Evolutionary conservation across 495 filamentous ascomycete genomes (phyloP).

Genomic region (Aspergillus biplanus): DNA sequence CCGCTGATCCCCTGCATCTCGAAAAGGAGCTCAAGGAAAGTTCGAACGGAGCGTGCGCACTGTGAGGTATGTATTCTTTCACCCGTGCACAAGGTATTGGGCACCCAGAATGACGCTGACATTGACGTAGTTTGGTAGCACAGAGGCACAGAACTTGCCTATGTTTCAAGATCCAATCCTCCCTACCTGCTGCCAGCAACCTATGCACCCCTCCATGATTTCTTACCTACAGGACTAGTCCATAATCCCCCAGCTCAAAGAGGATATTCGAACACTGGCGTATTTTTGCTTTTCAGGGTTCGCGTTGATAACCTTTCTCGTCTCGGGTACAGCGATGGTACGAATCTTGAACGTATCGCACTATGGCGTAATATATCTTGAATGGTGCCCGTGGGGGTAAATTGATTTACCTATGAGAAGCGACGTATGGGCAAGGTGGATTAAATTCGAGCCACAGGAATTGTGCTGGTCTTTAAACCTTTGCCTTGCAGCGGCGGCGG

Average conservation of each 20-base stretch:
- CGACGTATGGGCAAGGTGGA: neutral
- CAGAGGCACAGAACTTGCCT: neutral
- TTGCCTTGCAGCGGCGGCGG: slow-evolving; percentile 1
- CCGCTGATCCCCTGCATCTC: slow-evolving; percentile 17
- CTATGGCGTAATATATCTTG: neutral
- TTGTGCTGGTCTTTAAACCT: slow-evolving; percentile 1
- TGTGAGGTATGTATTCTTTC: neutral
- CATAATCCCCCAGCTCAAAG: no score
- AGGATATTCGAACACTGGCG: no score
- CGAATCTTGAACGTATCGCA: neutral
- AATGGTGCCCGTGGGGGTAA: neutral
- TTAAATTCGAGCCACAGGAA: slow-evolving; percentile 9
- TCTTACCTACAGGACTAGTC: no score
- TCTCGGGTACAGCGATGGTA: neutral
- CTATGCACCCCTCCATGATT: neutral
- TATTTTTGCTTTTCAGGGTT: no score
- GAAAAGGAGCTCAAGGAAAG: neutral
- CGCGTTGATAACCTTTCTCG: no score
- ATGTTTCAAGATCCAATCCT: neutral
- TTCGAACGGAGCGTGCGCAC: neutral
- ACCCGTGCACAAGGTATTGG: slow-evolving; percentile 8
- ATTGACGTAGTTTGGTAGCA: slow-evolving; percentile 17
- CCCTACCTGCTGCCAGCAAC: neutral
- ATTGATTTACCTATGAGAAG: slow-evolving; percentile 2
- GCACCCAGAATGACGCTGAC: slow-evolving; percentile 11